phyloP scores from a whole-genome alignment of 176 grass and related monocot species.

The Alopecurus myosuroides region DNA sequence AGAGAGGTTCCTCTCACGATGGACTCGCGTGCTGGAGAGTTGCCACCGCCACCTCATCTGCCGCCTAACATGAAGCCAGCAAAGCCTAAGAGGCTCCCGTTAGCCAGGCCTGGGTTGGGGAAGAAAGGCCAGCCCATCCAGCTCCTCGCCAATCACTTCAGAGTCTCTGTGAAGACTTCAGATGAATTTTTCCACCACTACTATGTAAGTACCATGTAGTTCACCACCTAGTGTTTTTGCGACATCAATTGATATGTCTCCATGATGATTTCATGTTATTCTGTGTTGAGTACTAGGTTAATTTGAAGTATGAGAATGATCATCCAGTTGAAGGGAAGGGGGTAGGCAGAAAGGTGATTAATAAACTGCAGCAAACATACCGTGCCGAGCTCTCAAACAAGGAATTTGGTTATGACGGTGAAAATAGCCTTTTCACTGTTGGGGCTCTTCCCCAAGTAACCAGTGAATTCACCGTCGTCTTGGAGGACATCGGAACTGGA shows the following conservation, averaged over 20 bases:
- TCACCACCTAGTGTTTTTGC: background rate
- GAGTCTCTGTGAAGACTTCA: slow-evolving; percentile 42
- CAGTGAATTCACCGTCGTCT: background rate
- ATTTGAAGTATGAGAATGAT: slow-evolving; percentile 63
- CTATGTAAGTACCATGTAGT: slow-evolving; percentile 34
- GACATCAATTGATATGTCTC: background rate
- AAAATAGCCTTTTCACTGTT: background rate
- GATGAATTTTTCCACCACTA: slow-evolving; percentile 74
- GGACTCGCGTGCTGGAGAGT: background rate
- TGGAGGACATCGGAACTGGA: background rate
- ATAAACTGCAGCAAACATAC: slow-evolving; percentile 53
- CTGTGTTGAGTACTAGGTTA: slow-evolving; percentile 21
- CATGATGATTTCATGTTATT: background rate
- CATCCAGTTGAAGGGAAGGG: slow-evolving; percentile 56
- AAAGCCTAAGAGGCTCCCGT: slow-evolving; percentile 46
- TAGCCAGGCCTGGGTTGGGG: slow-evolving; percentile 52
- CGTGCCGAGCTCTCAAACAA: slow-evolving; percentile 2
- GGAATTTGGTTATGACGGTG: background rate
- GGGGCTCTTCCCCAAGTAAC: background rate
- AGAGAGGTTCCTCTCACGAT: slow-evolving; percentile 26
- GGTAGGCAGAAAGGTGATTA: slow-evolving; percentile 60
- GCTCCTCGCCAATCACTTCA: slow-evolving; percentile 70
- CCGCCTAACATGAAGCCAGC: slow-evolving; percentile 37
- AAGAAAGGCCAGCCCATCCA: slow-evolving; percentile 33
- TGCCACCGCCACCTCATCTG: slow-evolving; percentile 49